Evolutionary conservation across 2,329 filamentous ascomycete genomes (phyloP).

Genomic region (Eutypa lata): DNA sequence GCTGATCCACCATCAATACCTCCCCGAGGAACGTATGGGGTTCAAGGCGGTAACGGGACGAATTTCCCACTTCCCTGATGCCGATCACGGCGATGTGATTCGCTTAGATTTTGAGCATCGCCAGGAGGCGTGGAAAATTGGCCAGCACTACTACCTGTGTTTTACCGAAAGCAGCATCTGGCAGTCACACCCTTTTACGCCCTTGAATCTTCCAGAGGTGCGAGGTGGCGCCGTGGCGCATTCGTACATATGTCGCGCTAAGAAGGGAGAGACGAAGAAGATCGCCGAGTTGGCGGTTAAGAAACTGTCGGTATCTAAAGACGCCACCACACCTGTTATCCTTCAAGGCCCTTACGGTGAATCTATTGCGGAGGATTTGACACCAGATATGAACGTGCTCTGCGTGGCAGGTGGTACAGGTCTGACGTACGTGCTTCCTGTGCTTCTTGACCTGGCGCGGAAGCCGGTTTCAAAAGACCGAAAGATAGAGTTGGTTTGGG

Average conservation of each 20-base stretch:
- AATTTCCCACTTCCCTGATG: constrained; percentile 52
- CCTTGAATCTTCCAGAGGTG: constrained; percentile 49
- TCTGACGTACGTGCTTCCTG: constrained; percentile 54
- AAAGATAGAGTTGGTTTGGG: constrained; percentile 63
- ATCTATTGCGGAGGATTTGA: constrained; percentile 39
- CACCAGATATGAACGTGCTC: constrained; percentile 44
- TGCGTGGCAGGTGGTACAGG: constrained; percentile 57
- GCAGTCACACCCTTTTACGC: constrained; percentile 72
- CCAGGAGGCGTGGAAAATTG: constrained; percentile 60
- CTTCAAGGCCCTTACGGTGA: constrained; percentile 64
- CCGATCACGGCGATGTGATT: constrained; percentile 58
- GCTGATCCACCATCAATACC: constrained; percentile 58
- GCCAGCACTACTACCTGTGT: constrained; percentile 70
- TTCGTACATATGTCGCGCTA: constrained; percentile 56
- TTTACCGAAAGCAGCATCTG: constrained; percentile 65
- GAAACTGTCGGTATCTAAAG: constrained; percentile 28
- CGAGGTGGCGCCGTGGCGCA: constrained; percentile 42
- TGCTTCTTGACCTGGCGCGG: constrained; percentile 38
- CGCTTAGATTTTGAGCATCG: constrained; percentile 63
- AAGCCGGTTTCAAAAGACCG: constrained; percentile 31
- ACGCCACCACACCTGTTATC: constrained; percentile 51
- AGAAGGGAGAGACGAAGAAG: constrained; percentile 57
- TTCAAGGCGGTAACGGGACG: constrained; percentile 53
- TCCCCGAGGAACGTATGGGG: constrained; percentile 41
- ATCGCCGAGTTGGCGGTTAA: constrained; percentile 43